Conservation (phyloP, 805 yeast genomes). For the Priceomyces carsonii region DNA sequence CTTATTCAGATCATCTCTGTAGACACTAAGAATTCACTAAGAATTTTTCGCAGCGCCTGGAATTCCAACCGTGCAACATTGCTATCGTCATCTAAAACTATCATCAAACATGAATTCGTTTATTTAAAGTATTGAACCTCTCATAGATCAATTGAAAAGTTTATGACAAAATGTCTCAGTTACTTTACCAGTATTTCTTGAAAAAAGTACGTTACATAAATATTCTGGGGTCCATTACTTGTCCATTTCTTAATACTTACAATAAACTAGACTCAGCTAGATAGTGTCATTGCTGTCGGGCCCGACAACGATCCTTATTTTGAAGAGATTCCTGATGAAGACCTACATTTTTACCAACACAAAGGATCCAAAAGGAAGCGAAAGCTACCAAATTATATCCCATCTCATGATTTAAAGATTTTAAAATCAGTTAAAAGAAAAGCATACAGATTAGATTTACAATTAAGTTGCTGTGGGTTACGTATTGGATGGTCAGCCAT, state of each 20-base stretch:
- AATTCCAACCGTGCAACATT: no score
- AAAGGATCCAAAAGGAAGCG: constrained; percentile 43
- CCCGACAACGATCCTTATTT: constrained; percentile 38
- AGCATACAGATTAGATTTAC: constrained; percentile 42
- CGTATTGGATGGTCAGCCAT: constrained; percentile 45
- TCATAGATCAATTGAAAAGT: no score
- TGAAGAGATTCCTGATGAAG: constrained; percentile 41
- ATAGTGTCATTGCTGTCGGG: constrained; percentile 29
- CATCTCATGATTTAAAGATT: constrained; percentile 31
- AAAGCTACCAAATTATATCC: constrained; percentile 35
- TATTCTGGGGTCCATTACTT: background rate
- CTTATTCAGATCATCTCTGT: no score
- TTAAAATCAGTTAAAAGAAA: constrained; percentile 35
- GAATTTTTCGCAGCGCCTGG: no score
- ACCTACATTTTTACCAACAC: constrained; percentile 41
- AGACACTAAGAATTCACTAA: no score
- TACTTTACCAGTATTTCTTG: constrained; percentile 35
- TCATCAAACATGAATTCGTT: no score
- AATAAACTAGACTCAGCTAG: constrained; percentile 23
- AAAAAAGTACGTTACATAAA: constrained; percentile 36
- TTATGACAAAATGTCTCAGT: constrained; percentile 27
- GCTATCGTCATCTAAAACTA: no score
- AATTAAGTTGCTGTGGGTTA: constrained; percentile 39
- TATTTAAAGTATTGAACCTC: no score
- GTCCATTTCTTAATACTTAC: background rate